Base-by-base conservation (phyloP, 1,284 basidiomycete genomes). In the Marasmius tenuissimus region DNA sequence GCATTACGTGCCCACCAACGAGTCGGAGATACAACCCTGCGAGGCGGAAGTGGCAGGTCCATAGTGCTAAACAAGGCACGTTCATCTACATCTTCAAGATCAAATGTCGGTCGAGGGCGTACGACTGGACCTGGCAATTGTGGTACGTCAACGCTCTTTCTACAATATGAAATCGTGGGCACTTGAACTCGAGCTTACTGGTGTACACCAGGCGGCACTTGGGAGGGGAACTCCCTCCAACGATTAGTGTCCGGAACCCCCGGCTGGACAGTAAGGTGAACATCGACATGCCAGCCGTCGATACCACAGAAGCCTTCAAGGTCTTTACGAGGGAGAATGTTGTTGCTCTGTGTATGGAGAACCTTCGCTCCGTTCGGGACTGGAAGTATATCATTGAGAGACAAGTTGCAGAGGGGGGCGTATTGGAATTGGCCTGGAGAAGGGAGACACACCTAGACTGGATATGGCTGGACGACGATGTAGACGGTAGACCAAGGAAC, bases 71-170 rank as follows among this genome's bases (percentile, higher is more conserved):
- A 57, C 80, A 83, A 62, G 92, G 92, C n/a, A 89, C 86, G 0
- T 88, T 90, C 65, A 83, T 94, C 12, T 93, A 92, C 67, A 78
- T 95, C 22, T 92, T 93, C 73, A 93, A 94, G 69, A 72, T 76
- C 35, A 91, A 88, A 75, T 86, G 83, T 62, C 84, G 89, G 12
- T 85, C 88, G 12, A 79, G 91, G 57, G 88, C 89, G 1, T 78
- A 82, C 34, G 93, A 96, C 71, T 96, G 93, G 94, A 77, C 86
- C 51, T 95, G 93, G 93, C 82, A 85, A 62, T 74, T 95, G 52
- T 92, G 92, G 90, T 88, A 64, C 57, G 78, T 67, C 58, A 9
- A 42, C 18, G 34, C 27, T 51, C 27, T 48, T 11, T 4, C 42
- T 57, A 14, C 50, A 38, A 33, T 18, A 5, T 12, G 6, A 16